Conservation (phyloP, 1,284 basidiomycete species). For the Cryptococcus wingfieldii region DNA sequence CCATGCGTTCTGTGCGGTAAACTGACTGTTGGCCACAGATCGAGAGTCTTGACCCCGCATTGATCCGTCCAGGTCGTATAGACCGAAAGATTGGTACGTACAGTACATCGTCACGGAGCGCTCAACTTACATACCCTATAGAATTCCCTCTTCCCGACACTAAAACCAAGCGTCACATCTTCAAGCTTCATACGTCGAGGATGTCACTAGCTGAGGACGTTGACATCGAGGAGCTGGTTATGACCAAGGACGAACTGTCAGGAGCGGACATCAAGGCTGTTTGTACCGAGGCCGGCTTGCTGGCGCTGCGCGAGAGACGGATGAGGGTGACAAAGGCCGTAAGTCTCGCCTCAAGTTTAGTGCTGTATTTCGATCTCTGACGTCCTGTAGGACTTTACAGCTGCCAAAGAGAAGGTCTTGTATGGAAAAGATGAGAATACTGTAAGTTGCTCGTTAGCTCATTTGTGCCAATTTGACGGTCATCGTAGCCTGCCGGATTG, state of each 20-base stretch:
- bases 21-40: too few species aligned
- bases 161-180: constrained; percentile 97
- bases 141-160: constrained; percentile 91
- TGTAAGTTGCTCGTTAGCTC: constrained; percentile 19
- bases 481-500: constrained; percentile 20
- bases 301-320: constrained; percentile 88
- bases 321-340: constrained; percentile 90
- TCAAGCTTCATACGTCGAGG: constrained; percentile 91
- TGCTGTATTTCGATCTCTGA: background rate
- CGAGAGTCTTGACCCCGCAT: constrained; percentile 59
- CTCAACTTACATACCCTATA: constrained; percentile 12
- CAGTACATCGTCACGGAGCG: constrained; percentile 1
- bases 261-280: constrained; percentile 99
- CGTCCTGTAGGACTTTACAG: constrained; percentile 63
- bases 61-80: constrained; percentile 96
- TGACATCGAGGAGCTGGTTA: constrained; percentile 92
- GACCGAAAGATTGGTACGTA: constrained; percentile 81
- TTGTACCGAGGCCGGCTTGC: constrained; percentile 91
- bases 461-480: constrained; percentile 1
- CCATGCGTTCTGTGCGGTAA: background rate
- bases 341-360: constrained; percentile 8
- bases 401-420: constrained; percentile 83
- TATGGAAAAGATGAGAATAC: constrained; percentile 94
- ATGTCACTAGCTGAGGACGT: constrained; percentile 93
- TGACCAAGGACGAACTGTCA: constrained; percentile 92